Conservation (phyloP, 495 filamentous ascomycete genomes). For the Penicillium antarcticum region DNA sequence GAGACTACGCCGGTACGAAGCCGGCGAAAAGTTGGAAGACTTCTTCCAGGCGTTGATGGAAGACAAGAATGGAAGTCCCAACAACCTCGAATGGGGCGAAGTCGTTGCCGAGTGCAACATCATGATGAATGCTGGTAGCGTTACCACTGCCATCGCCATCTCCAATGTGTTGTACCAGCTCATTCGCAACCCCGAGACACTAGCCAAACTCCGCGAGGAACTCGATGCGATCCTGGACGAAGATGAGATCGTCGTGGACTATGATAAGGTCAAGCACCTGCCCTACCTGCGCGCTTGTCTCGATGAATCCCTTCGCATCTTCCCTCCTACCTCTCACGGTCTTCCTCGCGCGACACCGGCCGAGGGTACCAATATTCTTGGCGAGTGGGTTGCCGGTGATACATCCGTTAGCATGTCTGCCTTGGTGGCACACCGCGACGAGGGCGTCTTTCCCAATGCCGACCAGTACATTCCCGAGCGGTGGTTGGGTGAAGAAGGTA, state of each 20-base stretch:
- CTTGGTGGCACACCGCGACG: constrained; percentile 29
- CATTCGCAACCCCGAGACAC: constrained; percentile 46
- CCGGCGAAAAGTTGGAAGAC: constrained; percentile 54
- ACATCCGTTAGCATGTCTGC: constrained; percentile 33
- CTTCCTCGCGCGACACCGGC: constrained; percentile 35
- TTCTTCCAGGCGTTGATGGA: constrained; percentile 57
- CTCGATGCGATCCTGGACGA: constrained; percentile 44
- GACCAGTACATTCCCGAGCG: constrained; percentile 35
- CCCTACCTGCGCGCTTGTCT: constrained; percentile 44
- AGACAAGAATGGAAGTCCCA: constrained; percentile 44
- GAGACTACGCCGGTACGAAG: constrained; percentile 39
- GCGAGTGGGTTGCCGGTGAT: constrained; percentile 35
- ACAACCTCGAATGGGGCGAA: constrained; percentile 34
- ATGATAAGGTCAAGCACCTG: constrained; percentile 42
- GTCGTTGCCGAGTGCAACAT: constrained; percentile 32
- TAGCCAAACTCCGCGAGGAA: constrained; percentile 55
- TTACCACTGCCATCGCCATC: constrained; percentile 53
- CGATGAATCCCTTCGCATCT: constrained; percentile 46
- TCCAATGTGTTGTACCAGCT: constrained; percentile 54
- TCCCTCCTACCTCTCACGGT: constrained; percentile 35
- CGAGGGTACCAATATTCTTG: constrained; percentile 36
- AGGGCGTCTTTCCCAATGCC: constrained; percentile 27
- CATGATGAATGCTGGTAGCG: constrained; percentile 53
- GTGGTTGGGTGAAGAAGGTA: constrained; percentile 36
- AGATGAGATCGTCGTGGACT: constrained; percentile 37